Evolutionary conservation across 345 rosid genomes (phyloP).

Genomic region (Microcos paniculata): DNA sequence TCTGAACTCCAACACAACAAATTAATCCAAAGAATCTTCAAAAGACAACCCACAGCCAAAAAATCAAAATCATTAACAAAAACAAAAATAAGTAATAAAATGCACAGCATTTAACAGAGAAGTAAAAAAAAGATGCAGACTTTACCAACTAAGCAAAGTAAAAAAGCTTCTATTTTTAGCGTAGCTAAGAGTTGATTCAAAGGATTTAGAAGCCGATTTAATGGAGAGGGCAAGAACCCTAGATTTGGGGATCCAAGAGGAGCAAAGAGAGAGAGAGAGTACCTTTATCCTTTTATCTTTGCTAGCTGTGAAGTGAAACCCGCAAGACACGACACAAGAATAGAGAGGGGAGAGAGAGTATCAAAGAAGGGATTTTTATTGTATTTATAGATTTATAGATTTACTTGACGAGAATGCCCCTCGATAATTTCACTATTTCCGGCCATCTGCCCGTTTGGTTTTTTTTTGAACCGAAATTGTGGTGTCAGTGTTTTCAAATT

Average conservation of each 20-base stretch:
- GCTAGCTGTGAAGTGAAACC: slow-evolving; percentile 22
- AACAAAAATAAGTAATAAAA: neutral
- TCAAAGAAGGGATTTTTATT: neutral
- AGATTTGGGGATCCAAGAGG: slow-evolving; percentile 38
- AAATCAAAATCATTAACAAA: neutral
- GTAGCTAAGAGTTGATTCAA: neutral
- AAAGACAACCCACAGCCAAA: neutral
- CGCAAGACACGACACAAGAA: slow-evolving; percentile 18
- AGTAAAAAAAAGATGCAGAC: neutral
- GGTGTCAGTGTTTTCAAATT: slow-evolving; percentile 10
- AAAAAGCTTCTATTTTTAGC: slow-evolving; percentile 2
- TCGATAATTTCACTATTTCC: neutral
- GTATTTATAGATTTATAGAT: slow-evolving; percentile 9
- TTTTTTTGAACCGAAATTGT: neutral
- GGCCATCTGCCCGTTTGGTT: neutral
- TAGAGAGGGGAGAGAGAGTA: neutral
- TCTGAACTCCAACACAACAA: neutral
- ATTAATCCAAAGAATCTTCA: neutral
- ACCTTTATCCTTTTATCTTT: slow-evolving; percentile 25
- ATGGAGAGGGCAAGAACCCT: slow-evolving; percentile 25
- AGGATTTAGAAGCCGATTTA: neutral
- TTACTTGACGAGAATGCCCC: slow-evolving; percentile 23
- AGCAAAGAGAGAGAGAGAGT: slow-evolving; percentile 9
- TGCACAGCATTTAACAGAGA: neutral
- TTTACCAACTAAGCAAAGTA: slow-evolving; percentile 1